Evolutionary conservation across 2,329 filamentous ascomycete genomes (phyloP), one percentile per base, ranked within the genome.

Genomic region (Apiospora aurea): DNA sequence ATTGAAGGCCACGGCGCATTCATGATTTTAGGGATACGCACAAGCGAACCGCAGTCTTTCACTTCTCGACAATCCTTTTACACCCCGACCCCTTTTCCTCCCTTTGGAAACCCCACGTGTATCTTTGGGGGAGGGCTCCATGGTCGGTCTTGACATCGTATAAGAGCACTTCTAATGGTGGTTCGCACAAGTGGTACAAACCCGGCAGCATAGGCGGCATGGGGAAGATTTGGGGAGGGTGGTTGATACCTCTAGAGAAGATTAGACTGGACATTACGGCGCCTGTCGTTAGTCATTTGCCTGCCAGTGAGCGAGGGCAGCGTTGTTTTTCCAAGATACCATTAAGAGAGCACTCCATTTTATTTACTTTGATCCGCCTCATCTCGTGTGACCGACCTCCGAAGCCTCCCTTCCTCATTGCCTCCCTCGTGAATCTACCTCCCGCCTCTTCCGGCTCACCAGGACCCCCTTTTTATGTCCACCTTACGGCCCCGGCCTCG

Each of bases 181-280:
- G 57, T 64, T 41, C 34, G 57, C 29, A 41, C 57, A 64, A 64
- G 14, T 38, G 34, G 57, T n/a, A 69, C 47, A 53, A 67, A 70
- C 68, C 71, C 69, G 61, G 26, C 49, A 66, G 71, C 57, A 67
- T 47, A 49, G 71, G 61, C 46, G 68, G 44, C 46, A 70, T 70
- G 71, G 44, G 44, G 51, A 24, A 68, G 34, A 38, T 38, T 38
- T n/a, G 18, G 67, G 67, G 46, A 46, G 41, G 46, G 16, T 29
- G 41, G 14, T 18, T 29, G 67, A 47, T 68, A 47, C 57, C 8
- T 18, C 57, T 34, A 64, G 34, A 41, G 29, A 41, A 2, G 57
- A 64, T 64, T 64, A 64, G 57, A 64, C 57, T 64, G n/a, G 8
- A 64, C 57, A 64, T 41, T 34, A 64, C 34, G 57, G 57, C 57